Evolutionary conservation across 2,329 filamentous ascomycete genomes (phyloP).

Genomic region (Colletotrichum orbiculare): DNA sequence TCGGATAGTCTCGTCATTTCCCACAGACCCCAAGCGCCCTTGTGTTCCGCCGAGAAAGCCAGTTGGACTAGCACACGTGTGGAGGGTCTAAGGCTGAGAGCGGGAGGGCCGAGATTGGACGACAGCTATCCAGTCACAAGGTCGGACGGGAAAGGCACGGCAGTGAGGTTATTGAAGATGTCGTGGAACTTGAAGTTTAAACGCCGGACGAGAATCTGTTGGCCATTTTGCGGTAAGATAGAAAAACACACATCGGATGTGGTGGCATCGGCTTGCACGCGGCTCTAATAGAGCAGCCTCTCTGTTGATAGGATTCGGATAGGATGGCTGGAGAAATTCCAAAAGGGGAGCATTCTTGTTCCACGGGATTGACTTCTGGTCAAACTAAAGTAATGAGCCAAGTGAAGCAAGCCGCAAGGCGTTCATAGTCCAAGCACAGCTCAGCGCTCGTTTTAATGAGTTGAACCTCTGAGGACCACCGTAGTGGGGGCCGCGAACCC

Average conservation of each 20-base stretch:
- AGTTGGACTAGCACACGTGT: slow-evolving; percentile 1
- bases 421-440: neutral
- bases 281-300: too few species aligned
- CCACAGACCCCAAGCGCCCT: neutral
- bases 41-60: neutral
- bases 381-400: neutral
- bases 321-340: too few species aligned
- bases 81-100: slow-evolving; percentile 6
- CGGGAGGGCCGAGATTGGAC: slow-evolving; percentile 4
- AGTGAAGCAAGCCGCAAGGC: neutral
- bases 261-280: too few species aligned
- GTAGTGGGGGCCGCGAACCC: slow-evolving; percentile 16
- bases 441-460: slow-evolving; percentile 7
- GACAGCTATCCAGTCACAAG: slow-evolving; percentile 7
- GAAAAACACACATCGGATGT: neutral
- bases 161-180: neutral
- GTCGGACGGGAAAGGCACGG: neutral
- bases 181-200: too few species aligned
- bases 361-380: too few species aligned
- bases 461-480: slow-evolving; percentile 6
- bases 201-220: neutral
- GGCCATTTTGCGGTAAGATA: slow-evolving; percentile 2
- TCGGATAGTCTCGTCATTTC: too few species aligned
- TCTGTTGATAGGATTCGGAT: too few species aligned
- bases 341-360: too few species aligned